Conservation (phyloP, 2,329 filamentous ascomycete genomes). For the Cadophora sp. region DNA sequence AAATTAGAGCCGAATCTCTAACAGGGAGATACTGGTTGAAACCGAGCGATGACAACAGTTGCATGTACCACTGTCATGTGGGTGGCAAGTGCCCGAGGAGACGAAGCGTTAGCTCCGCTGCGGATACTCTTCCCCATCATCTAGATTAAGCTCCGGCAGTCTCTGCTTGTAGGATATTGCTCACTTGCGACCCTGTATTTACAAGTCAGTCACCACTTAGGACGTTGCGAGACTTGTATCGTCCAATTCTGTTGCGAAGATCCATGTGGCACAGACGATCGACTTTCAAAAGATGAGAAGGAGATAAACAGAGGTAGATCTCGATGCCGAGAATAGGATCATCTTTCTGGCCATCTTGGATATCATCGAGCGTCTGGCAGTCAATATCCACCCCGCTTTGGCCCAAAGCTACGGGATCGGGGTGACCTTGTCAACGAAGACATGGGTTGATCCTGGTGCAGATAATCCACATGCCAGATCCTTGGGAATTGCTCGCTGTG, state of each 20-base stretch:
- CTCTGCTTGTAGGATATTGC: background rate
- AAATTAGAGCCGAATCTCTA: background rate
- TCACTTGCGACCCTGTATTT: background rate
- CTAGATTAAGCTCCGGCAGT: slow-evolving; percentile 1
- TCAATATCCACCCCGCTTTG: slow-evolving; percentile 1
- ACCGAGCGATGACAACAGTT: background rate
- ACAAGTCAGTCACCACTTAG: background rate
- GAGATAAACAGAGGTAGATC: background rate
- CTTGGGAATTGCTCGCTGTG: background rate
- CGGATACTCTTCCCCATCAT: slow-evolving; percentile 7
- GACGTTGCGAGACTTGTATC: background rate
- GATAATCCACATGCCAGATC: background rate
- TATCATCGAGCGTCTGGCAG: background rate
- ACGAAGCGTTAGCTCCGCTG: background rate
- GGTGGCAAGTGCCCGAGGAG: background rate
- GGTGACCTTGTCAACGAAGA: background rate
- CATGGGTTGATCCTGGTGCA: background rate
- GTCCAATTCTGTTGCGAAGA: background rate
- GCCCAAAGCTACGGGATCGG: background rate
- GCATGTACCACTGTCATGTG: background rate
- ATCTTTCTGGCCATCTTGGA: background rate
- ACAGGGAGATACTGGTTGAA: slow-evolving; percentile 2
- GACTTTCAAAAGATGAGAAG: background rate
- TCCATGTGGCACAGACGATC: background rate
- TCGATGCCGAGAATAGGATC: background rate